Conservation (phyloP, 176 grass and related monocot genomes). For the Bolboschoenus planiculmis region DNA sequence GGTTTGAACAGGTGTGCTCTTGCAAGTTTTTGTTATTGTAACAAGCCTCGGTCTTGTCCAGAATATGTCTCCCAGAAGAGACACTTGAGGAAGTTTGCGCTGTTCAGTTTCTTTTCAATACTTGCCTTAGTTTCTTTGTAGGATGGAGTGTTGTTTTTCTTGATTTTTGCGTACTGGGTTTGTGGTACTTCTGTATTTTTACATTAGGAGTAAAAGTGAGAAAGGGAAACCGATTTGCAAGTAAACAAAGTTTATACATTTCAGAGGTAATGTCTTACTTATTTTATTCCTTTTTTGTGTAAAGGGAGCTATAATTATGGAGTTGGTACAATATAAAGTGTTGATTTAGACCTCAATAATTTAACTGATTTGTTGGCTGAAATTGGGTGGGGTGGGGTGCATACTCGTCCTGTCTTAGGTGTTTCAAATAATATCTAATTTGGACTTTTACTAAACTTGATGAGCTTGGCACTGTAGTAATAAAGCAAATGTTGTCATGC, state of each 20-base stretch:
- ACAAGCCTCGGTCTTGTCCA: slow-evolving; percentile 59
- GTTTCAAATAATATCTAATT: no score
- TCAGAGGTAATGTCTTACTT: neutral
- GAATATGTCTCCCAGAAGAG: slow-evolving; percentile 87
- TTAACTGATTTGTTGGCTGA: neutral
- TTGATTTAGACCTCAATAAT: neutral
- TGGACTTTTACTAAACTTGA: neutral
- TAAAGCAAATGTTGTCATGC: neutral
- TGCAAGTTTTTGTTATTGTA: slow-evolving; percentile 60
- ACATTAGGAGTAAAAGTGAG: neutral
- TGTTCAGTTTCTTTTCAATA: neutral
- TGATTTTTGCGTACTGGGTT: neutral
- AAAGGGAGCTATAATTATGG: neutral
- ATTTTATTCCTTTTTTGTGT: neutral
- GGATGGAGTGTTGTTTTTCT: neutral
- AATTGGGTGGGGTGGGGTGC: neutral
- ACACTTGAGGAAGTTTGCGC: slow-evolving; percentile 31
- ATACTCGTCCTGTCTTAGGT: neutral
- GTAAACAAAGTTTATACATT: neutral
- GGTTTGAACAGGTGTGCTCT: slow-evolving; percentile 39
- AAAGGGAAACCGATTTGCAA: neutral
- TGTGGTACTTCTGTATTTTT: neutral
- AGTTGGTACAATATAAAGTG: neutral
- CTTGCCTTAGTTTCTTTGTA: neutral
- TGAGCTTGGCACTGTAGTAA: neutral